Base-by-base conservation (phyloP, 2,329 filamentous ascomycete species). In the Clarireedia homoeocarpa region DNA sequence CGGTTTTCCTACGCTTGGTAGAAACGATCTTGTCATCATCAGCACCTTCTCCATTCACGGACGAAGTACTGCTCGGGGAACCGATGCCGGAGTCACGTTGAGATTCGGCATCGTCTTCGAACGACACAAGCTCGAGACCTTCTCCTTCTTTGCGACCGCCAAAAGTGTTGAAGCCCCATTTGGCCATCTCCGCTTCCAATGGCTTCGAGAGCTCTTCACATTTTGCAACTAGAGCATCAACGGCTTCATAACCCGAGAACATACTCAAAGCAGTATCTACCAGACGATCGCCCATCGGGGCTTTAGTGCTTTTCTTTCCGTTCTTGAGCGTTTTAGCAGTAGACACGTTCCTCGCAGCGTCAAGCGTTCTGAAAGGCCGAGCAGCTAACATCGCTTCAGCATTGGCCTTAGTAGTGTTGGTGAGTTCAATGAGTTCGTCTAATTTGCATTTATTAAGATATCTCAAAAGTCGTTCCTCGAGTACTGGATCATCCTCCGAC, bases 361-460 rank as follows among this genome's bases (percentile, higher is more conserved):
- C 76, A 5, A 96, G 72, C 46, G 73, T 77, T 4, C 69, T 69
- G 68, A 95, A 97, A 0, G 92, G 92, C 9, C 89, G 84, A 59
- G 88, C 79, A 1, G 82, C 80, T 10, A 95, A 74, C 55, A 97
- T 79, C 14, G 82, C 72, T 45, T 85, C 77, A 1, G 91, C 84
- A 48, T 85, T 78, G 5, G 84, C 81, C 62, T 86, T 80, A 38
- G 86, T 85, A 58, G 88, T 83, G 34, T 84, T 85, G 0, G 89
- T 89, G 59, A 96, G 85, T 63, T 95, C 91, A 1, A 87, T 82
- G 44, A 99, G 80, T 56, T 92, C 89, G 38, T 85, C 80, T 9
- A 82, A 74, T 5, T 83, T 82, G 69, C 89, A 94, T 0, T 78
- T 83, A 67, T 97, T 97, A 71, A 99, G 84, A 66, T 91, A 95